Conservation (phyloP, 192 early-diverging fungal genomes). For the Coemansia sp. region DNA sequence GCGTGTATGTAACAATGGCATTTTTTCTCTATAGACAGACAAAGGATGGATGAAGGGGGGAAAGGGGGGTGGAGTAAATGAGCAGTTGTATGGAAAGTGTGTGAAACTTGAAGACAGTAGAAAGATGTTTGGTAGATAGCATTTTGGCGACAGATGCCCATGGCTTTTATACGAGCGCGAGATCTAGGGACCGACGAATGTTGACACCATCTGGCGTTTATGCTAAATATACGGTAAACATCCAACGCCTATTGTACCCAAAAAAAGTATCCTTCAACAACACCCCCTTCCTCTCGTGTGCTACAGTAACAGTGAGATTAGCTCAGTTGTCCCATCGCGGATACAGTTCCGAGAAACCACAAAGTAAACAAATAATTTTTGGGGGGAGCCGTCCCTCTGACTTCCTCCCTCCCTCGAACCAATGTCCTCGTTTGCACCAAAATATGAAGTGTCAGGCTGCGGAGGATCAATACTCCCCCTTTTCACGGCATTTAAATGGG, state of each 20-base stretch:
- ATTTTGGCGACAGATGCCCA: neutral
- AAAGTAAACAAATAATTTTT: neutral
- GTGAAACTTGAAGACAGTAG: neutral
- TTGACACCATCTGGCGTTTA: slow-evolving; percentile 7
- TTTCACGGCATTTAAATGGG: neutral
- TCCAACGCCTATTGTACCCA: neutral
- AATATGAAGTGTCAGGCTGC: neutral
- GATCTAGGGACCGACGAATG: neutral
- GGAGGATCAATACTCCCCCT: neutral
- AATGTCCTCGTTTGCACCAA: neutral
- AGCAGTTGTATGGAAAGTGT: neutral
- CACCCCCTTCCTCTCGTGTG: neutral
- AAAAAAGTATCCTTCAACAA: neutral
- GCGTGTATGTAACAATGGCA: slow-evolving; percentile 1
- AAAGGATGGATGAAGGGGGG: neutral
- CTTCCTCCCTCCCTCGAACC: neutral
- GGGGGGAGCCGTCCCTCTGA: neutral
- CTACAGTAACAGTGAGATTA: no score
- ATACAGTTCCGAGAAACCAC: neutral
- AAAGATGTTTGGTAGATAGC: neutral
- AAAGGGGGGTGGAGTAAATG: neutral
- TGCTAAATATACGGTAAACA: neutral
- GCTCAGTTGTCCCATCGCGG: neutral
- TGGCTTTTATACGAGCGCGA: neutral
- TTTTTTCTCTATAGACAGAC: neutral